Evolutionary conservation across 371 early-diverging fungal species (phyloP), one percentile per base, ranked within the genome.

Genomic region (Mucor velutinosus): DNA sequence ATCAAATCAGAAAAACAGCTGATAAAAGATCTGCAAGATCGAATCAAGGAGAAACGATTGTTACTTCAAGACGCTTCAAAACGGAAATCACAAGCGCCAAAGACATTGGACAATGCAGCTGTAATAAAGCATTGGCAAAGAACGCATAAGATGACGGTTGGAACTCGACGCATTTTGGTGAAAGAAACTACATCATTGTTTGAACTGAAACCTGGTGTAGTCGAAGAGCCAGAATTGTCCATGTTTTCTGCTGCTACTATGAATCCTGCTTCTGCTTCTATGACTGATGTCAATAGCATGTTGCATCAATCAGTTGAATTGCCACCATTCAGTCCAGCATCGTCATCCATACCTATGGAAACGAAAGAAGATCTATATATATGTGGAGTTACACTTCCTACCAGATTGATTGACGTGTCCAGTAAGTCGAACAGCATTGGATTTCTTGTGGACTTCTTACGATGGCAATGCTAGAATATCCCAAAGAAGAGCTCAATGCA

Each of bases 401-500:
- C 79, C 43, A 64, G 76, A 55, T 62, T 76, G 10, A 75, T 77
- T 51, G 81, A 83, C 69, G 78, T 82, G 21, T 75, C 78, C 30
- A 80, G 86, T 83, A 75, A 70, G 47, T 53, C n/a, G 15, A 15
- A 39, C 19, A 11, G 45, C 4, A 30, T 15, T n/a, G 10, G 7
- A 0, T 60, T 0, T 19, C 7, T 11, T 33, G 45, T 4, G 39
- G 15, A 60, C 27, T 10, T n/a, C 29, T 74, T 33, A 68, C 53
- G 60, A 69, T 37, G 37, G 21, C 64, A 25, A 35, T 35, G 1
- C 1, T 70, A 69, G 82, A 64, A 45, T 78, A 73, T n/a, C 65
- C 74, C 23, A 81, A 86, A 37, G 94, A 94, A 74, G 92, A 92
- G 66, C 82, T 94, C 55, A 95, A 95, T 76, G 92, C 95, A 6